Conservation (phyloP, 225 moss, liverwort and hornwort genomes). For the Pleurozium schreberi region DNA sequence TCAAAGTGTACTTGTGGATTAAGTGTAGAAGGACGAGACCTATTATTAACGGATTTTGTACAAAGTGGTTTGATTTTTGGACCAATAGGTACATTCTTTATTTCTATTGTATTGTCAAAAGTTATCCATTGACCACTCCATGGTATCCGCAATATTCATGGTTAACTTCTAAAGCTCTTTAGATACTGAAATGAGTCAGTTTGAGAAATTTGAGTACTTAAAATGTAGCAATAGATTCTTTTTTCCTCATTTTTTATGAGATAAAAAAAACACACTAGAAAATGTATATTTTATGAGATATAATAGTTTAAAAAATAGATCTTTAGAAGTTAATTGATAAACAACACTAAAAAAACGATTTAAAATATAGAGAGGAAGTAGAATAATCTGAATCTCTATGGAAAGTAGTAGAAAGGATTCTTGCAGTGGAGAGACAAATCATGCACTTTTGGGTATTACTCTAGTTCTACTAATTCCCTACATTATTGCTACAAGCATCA, state of each 20-base stretch:
- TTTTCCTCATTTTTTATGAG: no score
- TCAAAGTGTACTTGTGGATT: not conserved
- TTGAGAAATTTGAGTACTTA: not conserved
- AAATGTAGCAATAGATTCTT: not conserved
- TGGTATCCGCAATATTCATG: rapidly evolving
- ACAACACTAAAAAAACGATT: not conserved
- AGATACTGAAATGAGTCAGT: rapidly evolving
- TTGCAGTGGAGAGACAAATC: rapidly evolving
- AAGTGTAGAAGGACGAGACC: rapidly evolving
- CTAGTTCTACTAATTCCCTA: not conserved
- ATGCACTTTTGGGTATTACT: not conserved
- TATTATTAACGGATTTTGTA: not conserved
- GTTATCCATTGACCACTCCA: not conserved
- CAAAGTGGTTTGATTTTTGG: not conserved
- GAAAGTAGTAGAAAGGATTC: not conserved
- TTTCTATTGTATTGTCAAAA: not conserved
- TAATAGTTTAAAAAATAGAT: no score
- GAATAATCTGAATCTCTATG: no score
- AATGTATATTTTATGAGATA: no score
- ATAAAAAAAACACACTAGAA: rapidly evolving
- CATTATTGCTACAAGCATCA: not conserved
- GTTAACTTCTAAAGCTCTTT: not conserved
- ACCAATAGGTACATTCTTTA: not conserved
- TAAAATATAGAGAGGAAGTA: no score
- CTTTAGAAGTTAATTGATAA: rapidly evolving